These are phyloP conservation scores for Pistacia atlantica DNA, from an alignment of 345 rosid species.

Conservation along the genomic window DNA sequence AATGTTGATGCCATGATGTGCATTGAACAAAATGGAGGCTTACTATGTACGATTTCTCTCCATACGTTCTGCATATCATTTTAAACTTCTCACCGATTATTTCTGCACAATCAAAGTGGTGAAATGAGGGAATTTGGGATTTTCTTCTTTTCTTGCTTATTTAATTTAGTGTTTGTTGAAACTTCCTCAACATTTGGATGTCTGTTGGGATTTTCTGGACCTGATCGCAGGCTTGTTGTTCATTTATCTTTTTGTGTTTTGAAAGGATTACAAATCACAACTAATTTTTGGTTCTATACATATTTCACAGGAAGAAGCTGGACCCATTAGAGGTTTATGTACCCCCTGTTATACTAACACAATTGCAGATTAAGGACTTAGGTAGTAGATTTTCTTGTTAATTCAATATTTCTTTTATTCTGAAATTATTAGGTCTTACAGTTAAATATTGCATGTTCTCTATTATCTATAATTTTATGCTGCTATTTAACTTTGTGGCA, in stretches of 20 bases:
- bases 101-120: not conserved
- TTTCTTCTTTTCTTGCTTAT: not conserved
- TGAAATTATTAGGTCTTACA: not conserved
- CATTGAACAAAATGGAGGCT: not conserved
- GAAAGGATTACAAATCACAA: not conserved
- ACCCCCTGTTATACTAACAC: constrained; percentile 78
- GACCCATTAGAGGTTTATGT: constrained; percentile 80
- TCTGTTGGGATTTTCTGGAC: not conserved
- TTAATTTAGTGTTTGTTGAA: not conserved
- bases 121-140: not conserved
- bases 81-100: not conserved
- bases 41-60: not conserved
- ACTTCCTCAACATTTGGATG: not conserved
- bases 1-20: not conserved
- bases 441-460: not conserved
- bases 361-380: constrained; percentile 70
- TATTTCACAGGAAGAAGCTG: constrained; percentile 66
- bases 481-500: not conserved
- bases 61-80: not conserved
- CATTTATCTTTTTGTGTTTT: not conserved
- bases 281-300: not conserved
- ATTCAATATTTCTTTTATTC: not conserved
- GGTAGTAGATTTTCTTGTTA: constrained; percentile 39
- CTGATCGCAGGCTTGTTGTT: not conserved
- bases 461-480: not conserved